These are phyloP conservation scores for Naganishia randhawae DNA, from an alignment of 768 basidiomycete genomes.

Conservation along the genomic window DNA sequence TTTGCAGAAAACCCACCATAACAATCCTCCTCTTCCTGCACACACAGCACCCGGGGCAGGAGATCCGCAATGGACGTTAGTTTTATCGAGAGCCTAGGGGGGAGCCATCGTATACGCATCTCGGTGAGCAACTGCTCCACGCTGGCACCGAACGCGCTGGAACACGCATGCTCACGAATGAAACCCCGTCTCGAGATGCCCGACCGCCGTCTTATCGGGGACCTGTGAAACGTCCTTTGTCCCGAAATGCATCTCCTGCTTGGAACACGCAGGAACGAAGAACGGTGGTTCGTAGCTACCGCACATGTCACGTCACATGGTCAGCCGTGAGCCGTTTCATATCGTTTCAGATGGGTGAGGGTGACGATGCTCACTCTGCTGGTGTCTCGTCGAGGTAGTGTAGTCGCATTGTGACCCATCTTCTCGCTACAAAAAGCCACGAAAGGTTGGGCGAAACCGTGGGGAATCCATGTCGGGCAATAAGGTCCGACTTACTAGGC, in stretches of 20 bases:
- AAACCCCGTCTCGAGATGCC: slow-evolving; percentile 24
- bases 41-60: neutral
- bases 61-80: slow-evolving; percentile 24
- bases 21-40: slow-evolving; percentile 1
- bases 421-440: slow-evolving; percentile 10
- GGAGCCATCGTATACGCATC: too few species aligned
- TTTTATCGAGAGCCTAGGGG: slow-evolving; percentile 28
- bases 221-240: slow-evolving; percentile 7
- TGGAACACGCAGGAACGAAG: slow-evolving; percentile 19
- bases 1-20: slow-evolving; percentile 6
- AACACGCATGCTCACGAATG: slow-evolving; percentile 32
- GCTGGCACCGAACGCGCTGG: too few species aligned
- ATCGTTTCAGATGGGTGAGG: neutral
- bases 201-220: slow-evolving; percentile 15
- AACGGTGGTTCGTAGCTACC: slow-evolving; percentile 30
- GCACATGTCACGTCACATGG: neutral
- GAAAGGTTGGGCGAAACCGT: neutral
- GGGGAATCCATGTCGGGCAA: too few species aligned
- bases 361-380: slow-evolving; percentile 22
- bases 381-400: slow-evolving; percentile 25
- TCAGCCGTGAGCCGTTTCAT: too few species aligned
- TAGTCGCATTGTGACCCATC: slow-evolving; percentile 29
- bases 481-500: slow-evolving; percentile 14
- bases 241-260: slow-evolving; percentile 20
- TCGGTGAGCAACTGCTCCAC: too few species aligned